Base-by-base conservation (phyloP, 177 flowering plant species). In the Tripterygium wilfordii region DNA sequence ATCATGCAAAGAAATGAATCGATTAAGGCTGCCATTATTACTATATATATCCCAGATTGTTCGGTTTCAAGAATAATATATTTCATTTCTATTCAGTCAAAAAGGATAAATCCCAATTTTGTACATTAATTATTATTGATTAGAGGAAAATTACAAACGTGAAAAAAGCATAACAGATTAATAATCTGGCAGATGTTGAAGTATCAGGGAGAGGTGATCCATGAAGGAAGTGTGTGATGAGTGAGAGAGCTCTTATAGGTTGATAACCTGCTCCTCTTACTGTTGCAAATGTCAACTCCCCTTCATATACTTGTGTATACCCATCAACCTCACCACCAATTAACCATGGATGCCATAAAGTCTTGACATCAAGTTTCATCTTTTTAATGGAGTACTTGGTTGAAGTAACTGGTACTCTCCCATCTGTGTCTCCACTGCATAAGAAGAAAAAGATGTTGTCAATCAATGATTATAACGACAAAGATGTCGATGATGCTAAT, bases 381-480 rank as follows among this genome's bases (percentile, higher is more conserved):
- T 16, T 26, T 0, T 60, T 50, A 15, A 85, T 44, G 0, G 90
- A 85, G 17, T 71, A 57, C 49, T 65, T 58, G 8, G 90, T 78
- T 22, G 85, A 75, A 33, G 90, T 83, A 3, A 85, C 74, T 2
- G 90, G 88, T 10, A 83, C 65, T 20, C 77, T 65, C 41, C 77
- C 88, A 66, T 85, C 95, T 1, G 42, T 62, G 40, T 85, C 95
- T 1, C 95, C 95, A 49, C 95, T 82, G 79, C 71, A 61, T n/a
- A n/a, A n/a, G n/a, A n/a, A n/a, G n/a, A n/a, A n/a, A n/a, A n/a
- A n/a, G n/a, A n/a, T n/a, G n/a, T n/a, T n/a, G n/a, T n/a, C n/a
- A n/a, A n/a, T n/a, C n/a, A n/a, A n/a, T n/a, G n/a, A n/a, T n/a
- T 14, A n/a, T 1, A n/a, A n/a, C n/a, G n/a, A n/a, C n/a, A n/a